phyloP scores from a whole-genome alignment of 2,329 filamentous ascomycete genomes.

The Sporothrix pallida region DNA sequence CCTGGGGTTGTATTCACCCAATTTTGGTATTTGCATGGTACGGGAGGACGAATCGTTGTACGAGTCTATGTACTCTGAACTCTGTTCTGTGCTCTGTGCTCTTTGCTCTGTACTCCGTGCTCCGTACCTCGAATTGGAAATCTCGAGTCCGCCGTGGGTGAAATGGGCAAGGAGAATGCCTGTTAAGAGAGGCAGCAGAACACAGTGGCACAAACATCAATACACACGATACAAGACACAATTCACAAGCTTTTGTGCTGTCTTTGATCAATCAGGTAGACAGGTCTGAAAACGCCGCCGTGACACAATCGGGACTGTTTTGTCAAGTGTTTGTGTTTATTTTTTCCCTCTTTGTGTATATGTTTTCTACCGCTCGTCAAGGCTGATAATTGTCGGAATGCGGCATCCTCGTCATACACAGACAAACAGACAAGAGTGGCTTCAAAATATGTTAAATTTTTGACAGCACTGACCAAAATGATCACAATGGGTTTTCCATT shows the following conservation, averaged over 20 bases:
- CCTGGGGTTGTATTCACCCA: slow-evolving; percentile 4
- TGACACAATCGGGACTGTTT: neutral
- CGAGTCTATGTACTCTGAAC: neutral
- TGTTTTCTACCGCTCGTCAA: neutral
- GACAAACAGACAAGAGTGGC: neutral
- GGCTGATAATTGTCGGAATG: neutral
- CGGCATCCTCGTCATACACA: neutral
- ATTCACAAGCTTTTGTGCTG: neutral
- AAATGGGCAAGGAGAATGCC: neutral
- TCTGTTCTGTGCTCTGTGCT: neutral
- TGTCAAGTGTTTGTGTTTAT: neutral
- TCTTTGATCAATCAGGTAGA: neutral
- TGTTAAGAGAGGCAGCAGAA: neutral
- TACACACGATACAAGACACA: neutral
- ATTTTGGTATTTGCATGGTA: slow-evolving; percentile 14
- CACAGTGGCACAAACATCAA: neutral
- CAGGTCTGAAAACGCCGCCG: neutral
- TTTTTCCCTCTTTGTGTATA: neutral
- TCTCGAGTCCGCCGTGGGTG: neutral
- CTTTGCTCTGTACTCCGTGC: neutral
- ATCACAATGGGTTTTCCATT: neutral
- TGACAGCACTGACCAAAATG: neutral
- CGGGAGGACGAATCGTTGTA: slow-evolving; percentile 5
- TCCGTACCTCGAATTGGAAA: neutral
- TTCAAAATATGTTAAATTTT: neutral